These are phyloP conservation scores for Epichloe amarillans DNA, from an alignment of 2,329 filamentous ascomycete genomes.

Conservation along the genomic window DNA sequence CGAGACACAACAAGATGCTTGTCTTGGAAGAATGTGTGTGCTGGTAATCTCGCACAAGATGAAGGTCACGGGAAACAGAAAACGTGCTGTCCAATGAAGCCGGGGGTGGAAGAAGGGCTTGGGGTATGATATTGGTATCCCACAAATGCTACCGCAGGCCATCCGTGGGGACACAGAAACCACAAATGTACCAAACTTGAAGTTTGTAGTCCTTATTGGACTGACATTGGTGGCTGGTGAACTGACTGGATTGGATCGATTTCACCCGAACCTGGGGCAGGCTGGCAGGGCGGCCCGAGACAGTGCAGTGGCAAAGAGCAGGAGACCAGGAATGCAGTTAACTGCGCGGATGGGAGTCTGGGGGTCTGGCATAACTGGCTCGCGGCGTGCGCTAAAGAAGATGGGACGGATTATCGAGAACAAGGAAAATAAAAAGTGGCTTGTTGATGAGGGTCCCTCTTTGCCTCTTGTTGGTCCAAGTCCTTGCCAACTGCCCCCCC, in stretches of 20 bases:
- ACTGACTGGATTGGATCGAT: neutral
- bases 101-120: too few relatives aligned
- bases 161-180: neutral
- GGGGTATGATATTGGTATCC: neutral
- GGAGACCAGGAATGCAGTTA: neutral
- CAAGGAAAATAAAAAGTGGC: neutral
- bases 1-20: neutral
- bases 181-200: neutral
- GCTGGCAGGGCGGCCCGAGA: neutral
- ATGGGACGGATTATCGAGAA: neutral
- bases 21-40: neutral
- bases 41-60: neutral
- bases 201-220: neutral
- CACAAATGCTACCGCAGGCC: neutral
- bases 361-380: neutral
- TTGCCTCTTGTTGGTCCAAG: neutral
- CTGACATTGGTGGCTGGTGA: too few relatives aligned
- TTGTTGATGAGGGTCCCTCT: neutral
- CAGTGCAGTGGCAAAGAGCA: neutral
- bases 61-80: too few relatives aligned
- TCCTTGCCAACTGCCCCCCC: neutral
- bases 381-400: too few relatives aligned
- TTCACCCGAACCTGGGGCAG: neutral
- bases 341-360: neutral
- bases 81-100: neutral